Conservation (phyloP, 2,329 filamentous ascomycete genomes). For the Periconia macrospinosa region DNA sequence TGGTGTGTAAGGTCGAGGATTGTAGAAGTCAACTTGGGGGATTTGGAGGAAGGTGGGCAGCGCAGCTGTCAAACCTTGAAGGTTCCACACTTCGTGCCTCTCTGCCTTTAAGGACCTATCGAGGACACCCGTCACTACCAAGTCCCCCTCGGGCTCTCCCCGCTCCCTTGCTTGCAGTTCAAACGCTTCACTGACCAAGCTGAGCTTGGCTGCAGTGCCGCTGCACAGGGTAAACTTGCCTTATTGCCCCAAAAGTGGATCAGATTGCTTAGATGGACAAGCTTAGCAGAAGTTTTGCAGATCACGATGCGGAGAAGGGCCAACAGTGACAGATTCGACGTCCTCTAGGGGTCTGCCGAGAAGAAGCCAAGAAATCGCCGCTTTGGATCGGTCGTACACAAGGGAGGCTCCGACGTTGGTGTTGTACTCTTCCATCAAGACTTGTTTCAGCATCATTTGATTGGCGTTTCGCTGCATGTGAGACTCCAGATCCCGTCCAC, state of each 20-base stretch:
- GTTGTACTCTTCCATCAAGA: constrained; percentile 23
- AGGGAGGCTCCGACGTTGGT: constrained; percentile 24
- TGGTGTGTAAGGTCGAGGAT: neutral
- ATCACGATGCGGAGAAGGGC: constrained; percentile 2
- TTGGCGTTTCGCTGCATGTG: constrained; percentile 18
- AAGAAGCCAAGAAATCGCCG: constrained; percentile 5
- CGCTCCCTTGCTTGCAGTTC: neutral
- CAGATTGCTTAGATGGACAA: neutral
- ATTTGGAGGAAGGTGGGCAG: constrained; percentile 1
- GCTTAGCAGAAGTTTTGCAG: neutral
- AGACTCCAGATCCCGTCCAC: neutral
- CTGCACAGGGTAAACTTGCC: neutral
- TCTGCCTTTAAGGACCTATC: constrained; percentile 11
- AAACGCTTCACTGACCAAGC: neutral
- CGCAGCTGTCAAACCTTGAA: neutral
- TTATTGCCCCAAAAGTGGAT: constrained; percentile 1
- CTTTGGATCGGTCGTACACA: constrained; percentile 7
- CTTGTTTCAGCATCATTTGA: constrained; percentile 20
- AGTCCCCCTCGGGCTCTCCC: neutral
- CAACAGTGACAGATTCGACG: constrained; percentile 6
- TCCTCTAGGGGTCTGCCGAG: constrained; percentile 6
- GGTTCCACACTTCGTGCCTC: neutral
- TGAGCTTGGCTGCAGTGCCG: neutral
- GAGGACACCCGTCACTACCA: neutral
- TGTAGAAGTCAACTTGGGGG: neutral